Percentiles rank a stretch among this genome's conserved stretches.
Conservation (phyloP, 176 grass and related monocot species). For the Oropetium thomaeum region DNA sequence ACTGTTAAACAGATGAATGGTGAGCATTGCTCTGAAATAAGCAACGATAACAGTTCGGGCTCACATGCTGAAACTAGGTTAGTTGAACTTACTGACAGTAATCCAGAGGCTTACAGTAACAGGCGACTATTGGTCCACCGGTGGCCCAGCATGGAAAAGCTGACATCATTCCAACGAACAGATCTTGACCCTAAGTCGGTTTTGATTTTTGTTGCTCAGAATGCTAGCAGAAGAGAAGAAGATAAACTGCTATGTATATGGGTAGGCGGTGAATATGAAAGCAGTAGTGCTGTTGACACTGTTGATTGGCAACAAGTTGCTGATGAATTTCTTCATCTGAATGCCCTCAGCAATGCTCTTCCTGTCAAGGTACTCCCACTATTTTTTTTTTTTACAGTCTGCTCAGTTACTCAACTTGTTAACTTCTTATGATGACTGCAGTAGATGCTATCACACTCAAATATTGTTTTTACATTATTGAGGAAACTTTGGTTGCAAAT, state of each 20-base stretch:
- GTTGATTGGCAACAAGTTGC: slow-evolving; percentile 67
- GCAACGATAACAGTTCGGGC: slow-evolving; percentile 25
- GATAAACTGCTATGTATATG: slow-evolving; percentile 56
- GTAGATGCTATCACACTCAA: background rate
- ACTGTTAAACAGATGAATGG: slow-evolving; percentile 29
- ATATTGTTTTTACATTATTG: slow-evolving; percentile 8
- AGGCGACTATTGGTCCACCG: slow-evolving; percentile 47
- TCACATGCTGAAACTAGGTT: slow-evolving; percentile 16
- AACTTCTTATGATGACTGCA: background rate
- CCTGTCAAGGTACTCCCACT: slow-evolving; percentile 61
- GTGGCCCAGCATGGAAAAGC: slow-evolving; percentile 83
- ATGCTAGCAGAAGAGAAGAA: slow-evolving; percentile 47
- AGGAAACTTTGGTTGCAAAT: background rate
- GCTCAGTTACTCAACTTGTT: background rate
- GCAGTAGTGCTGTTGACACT: slow-evolving; percentile 33
- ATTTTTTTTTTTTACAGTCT: slow-evolving; percentile 28
- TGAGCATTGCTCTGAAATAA: slow-evolving; percentile 23
- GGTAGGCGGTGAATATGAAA: slow-evolving; percentile 70
- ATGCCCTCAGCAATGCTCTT: slow-evolving; percentile 50
- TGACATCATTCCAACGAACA: slow-evolving; percentile 47
- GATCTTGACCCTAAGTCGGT: slow-evolving; percentile 80
- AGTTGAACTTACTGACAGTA: slow-evolving; percentile 35
- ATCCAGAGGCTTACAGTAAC: slow-evolving; percentile 24
- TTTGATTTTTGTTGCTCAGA: slow-evolving; percentile 72
- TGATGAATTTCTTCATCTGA: slow-evolving; percentile 64